Base-by-base conservation (phyloP, 106 monocot genomes). In the Alisma plantagoaquatica region DNA sequence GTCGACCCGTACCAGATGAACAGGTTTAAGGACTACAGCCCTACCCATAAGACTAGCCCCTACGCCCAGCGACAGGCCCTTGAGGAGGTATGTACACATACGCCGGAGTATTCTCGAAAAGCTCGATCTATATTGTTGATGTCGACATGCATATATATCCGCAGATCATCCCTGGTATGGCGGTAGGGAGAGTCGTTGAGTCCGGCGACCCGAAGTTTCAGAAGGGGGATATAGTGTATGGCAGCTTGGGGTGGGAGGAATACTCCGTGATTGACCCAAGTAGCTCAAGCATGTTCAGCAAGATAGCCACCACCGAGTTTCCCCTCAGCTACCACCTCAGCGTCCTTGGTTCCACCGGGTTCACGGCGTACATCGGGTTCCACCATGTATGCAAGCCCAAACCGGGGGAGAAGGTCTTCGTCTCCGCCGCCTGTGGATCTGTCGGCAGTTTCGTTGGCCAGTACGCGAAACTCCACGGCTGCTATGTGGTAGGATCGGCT, bases 1-100 rank as follows among this genome's bases (percentile, higher is more conserved):
- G 18, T 46, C 46, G 77, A 77, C 35, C 77, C 71, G 0, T 75
- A 66, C 49, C 66, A 71, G 51, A 32, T 80, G 51, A 67, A 62
- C 38, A 70, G 70, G 17, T 71, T 80, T 57, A 71, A 70, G 46
- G n/a, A 29, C 1, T 44, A 27, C 32, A 67, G 75, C 56, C 22
- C 79, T 26, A 66, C 75, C 0, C 72, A 71, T 17, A 35, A 20
- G 11, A 2, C 50, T 10, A 2, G 0, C 2, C 11, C n/a, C 0
- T 50, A 44, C 11, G 16, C 62, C 1, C 3, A 10, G 2, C 48
- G 49, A 5, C n/a, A 61, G 12, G 46, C 6, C 2, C 72, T 31
- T 3, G 67, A 72, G 7, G 3, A 67, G 59, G 69, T 66, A 17
- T 27, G 2, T 32, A 23, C 3, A 46, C n/a, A 12, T n/a, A 12